phyloP scores from a whole-genome alignment of 139 green algal genomes.

The Parachlorella kessleri region DNA sequence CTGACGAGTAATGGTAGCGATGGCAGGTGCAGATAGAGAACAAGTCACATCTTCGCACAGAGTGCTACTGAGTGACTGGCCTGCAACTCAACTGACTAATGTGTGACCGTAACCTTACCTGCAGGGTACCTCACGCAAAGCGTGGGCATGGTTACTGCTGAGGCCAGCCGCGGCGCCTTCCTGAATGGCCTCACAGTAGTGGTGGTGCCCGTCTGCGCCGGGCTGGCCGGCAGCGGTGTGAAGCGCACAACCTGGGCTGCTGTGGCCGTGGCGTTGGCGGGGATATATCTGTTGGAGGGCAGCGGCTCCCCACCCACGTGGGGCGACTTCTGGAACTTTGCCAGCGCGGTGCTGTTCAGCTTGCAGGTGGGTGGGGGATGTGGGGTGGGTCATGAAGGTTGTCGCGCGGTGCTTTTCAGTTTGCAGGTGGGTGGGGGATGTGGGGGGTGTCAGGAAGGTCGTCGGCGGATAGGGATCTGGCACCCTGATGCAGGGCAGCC shows the following conservation, averaged over 20 bases:
- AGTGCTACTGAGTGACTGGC: too few species aligned
- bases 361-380: conserved; percentile 28
- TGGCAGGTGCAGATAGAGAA: too few species aligned
- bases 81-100: too few species aligned
- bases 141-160: conserved; percentile 65
- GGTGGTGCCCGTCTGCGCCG: conserved; percentile 74
- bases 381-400: conserved; percentile 73
- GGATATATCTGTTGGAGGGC: conserved; percentile 71
- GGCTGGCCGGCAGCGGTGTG: conserved; percentile 53
- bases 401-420: conserved; percentile 70
- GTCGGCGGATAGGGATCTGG: too few species aligned
- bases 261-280: conserved; percentile 59
- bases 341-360: conserved; percentile 73
- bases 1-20: too few species aligned
- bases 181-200: conserved; percentile 83
- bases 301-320: conserved; percentile 44
- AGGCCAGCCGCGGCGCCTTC: conserved; percentile 73
- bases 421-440: conserved; percentile 28
- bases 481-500: too few species aligned
- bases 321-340: conserved; percentile 73
- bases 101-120: too few species aligned
- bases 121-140: conserved; percentile 66
- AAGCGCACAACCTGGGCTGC: conserved; percentile 61
- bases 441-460: conserved; percentile 73
- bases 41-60: too few species aligned